These are phyloP conservation scores for Fusarium dlaminii DNA, from an alignment of 2,329 filamentous ascomycete species.

Conservation along the genomic window DNA sequence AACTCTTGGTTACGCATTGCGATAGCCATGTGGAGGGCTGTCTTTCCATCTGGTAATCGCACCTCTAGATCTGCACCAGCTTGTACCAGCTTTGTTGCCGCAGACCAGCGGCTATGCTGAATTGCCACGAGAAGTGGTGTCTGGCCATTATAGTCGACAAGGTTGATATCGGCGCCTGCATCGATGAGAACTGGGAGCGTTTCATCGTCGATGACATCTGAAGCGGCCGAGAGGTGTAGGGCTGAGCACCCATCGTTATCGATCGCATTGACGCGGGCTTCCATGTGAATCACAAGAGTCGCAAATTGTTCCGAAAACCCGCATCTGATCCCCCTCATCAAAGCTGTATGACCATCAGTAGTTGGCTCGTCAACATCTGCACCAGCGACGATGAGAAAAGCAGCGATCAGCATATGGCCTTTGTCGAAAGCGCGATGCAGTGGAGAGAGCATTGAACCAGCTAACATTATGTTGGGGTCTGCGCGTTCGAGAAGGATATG, in stretches of 20 bases:
- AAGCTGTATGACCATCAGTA: constrained; percentile 39
- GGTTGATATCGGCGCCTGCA: constrained; percentile 38
- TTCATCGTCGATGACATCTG: constrained; percentile 42
- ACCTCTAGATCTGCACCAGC: constrained; percentile 41
- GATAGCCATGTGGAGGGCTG: constrained; percentile 42
- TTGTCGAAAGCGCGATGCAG: constrained; percentile 42
- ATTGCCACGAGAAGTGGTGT: constrained; percentile 41
- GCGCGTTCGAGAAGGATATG: constrained; percentile 37
- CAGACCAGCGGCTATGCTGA: constrained; percentile 36
- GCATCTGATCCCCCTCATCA: constrained; percentile 43
- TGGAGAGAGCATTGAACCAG: constrained; percentile 42
- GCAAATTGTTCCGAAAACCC: constrained; percentile 44
- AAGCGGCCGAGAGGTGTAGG: constrained; percentile 42
- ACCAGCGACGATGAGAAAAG: constrained; percentile 42
- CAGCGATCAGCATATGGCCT: constrained; percentile 40
- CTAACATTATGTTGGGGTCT: constrained; percentile 40
- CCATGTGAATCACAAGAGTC: constrained; percentile 38
- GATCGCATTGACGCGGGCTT: constrained; percentile 36
- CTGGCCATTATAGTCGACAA: constrained; percentile 39
- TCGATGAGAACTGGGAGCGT: constrained; percentile 37
- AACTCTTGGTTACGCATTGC: constrained; percentile 43
- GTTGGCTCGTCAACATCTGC: constrained; percentile 43
- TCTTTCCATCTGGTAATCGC: constrained; percentile 39
- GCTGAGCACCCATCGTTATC: constrained; percentile 41
- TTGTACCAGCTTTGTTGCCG: constrained; percentile 39